Base-by-base conservation (phyloP, 2,329 filamentous ascomycete species). In the Massarina eburnea region DNA sequence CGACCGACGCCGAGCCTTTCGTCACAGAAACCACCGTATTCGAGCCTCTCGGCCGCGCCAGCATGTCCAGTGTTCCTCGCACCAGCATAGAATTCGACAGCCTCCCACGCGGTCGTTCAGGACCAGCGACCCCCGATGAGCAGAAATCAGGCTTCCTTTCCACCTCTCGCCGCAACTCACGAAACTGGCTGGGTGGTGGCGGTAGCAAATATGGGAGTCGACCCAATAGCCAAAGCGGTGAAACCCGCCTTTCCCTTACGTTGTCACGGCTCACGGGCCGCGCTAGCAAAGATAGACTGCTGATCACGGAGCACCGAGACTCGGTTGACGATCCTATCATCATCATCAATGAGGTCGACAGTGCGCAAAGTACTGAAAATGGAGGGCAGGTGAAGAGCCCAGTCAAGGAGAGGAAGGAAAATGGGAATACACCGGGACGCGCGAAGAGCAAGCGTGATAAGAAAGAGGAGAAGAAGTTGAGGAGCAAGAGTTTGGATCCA, bases 81-180 rank as follows among this genome's bases (percentile, higher is more conserved):
- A 64, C 59, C 44, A 76, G 72, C 52, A 55, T 73, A 38, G 71
- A 72, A 3, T 39, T 61, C 8, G 71, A 66, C 30, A 61, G 55
- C 17, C 51, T 56, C 15, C 57, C 59, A 19, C 59, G 66, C 10
- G 66, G 61, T 15, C 59, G 62, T 17, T 67, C 66, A 2, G 59
- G 57, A 24, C 68, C 74, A 1, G 58, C 69, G 3, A 78, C 75
- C 2, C 75, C 76, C 2, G 75, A 76, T 19, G 75, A 77, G 24
- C 63, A 69, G 7, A 65, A 62, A 39, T 27, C 48, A 7, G 55
- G 58, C 15, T 69, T 70, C 41, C 42, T 69, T 17, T 64, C 62
- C 24, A 49, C 58, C 8, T 68, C 65, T 14, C 55, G 64, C n/a
- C 66, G 66, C 14, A 55, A 61, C 20, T 69, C 64, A 10, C 62